Evolutionary conservation across 129 eudicot genomes (phyloP).

Genomic region (Artemisia argyi): DNA sequence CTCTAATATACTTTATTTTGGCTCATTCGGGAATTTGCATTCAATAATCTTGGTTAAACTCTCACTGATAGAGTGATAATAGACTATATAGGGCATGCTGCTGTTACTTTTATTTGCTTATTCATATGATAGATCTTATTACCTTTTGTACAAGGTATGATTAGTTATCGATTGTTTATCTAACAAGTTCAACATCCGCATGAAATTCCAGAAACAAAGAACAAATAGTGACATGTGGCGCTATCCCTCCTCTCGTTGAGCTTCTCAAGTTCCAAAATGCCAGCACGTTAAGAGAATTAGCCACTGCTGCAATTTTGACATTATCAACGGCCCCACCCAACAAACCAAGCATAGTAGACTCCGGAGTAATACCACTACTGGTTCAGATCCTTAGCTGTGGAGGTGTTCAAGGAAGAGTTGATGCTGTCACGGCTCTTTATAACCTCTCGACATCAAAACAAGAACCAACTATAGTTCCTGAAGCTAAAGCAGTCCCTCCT

Average conservation of each 20-base stretch:
- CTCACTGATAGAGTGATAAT: not conserved
- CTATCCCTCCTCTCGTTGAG: slow-evolving; percentile 75
- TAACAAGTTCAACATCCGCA: slow-evolving; percentile 3
- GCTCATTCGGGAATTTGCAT: not conserved
- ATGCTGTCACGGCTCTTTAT: slow-evolving; percentile 78
- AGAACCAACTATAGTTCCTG: slow-evolving; percentile 37
- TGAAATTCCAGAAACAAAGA: slow-evolving; percentile 67
- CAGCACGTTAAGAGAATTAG: slow-evolving; percentile 54
- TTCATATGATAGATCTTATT: not conserved
- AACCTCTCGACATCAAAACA: slow-evolving; percentile 47
- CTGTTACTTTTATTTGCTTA: not conserved
- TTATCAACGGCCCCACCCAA: slow-evolving; percentile 67
- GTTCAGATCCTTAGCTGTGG: slow-evolving; percentile 70
- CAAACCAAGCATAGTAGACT: slow-evolving; percentile 58
- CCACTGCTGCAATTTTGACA: slow-evolving; percentile 74
- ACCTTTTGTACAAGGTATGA: not conserved
- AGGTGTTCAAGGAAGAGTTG: slow-evolving; percentile 73
- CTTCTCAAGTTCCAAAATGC: slow-evolving; percentile 53
- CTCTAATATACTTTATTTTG: too few relatives aligned
- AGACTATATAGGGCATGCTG: not conserved
- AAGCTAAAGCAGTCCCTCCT: slow-evolving; percentile 62
- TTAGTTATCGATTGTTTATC: slow-evolving; percentile 11
- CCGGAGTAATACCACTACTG: slow-evolving; percentile 64
- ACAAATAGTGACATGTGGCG: slow-evolving; percentile 67
- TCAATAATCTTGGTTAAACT: not conserved